Evolutionary conservation across 2,329 filamentous ascomycete genomes (phyloP).

Genomic region (Chaetothyriales sp.): DNA sequence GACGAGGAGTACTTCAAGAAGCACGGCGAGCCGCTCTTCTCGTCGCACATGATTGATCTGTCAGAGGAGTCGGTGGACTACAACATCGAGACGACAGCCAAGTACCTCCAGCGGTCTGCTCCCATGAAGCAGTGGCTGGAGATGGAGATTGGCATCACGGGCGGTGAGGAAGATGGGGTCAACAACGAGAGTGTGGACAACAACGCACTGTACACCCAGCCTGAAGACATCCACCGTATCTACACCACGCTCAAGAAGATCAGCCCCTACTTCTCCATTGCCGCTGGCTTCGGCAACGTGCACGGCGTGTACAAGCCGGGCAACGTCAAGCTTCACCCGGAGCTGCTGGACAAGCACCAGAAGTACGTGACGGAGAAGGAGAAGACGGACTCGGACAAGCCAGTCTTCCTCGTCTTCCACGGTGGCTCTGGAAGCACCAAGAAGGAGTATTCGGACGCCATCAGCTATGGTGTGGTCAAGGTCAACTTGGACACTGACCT

Average conservation of each 20-base stretch:
- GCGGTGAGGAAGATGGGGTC: slow-evolving; percentile 94
- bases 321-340: slow-evolving; percentile 92
- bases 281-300: slow-evolving; percentile 95
- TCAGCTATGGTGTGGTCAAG: slow-evolving; percentile 91
- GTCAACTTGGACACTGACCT: slow-evolving; percentile 98
- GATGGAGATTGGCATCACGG: slow-evolving; percentile 95
- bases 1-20: slow-evolving; percentile 93
- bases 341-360: slow-evolving; percentile 95
- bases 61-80: slow-evolving; percentile 79
- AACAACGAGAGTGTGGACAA: slow-evolving; percentile 98
- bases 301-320: slow-evolving; percentile 98
- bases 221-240: slow-evolving; percentile 87
- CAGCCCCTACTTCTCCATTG: slow-evolving; percentile 94
- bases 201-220: slow-evolving; percentile 92
- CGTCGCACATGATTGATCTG: slow-evolving; percentile 95
- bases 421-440: slow-evolving; percentile 86
- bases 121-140: slow-evolving; percentile 99
- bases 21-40: slow-evolving; percentile 84
- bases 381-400: slow-evolving; percentile 59
- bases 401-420: slow-evolving; percentile 99
- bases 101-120: slow-evolving; percentile 84
- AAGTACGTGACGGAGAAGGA: slow-evolving; percentile 72
- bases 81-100: slow-evolving; percentile 83
- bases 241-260: slow-evolving; percentile 72
- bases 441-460: slow-evolving; percentile 78